A percentile compares a stretch with the other conserved stretches of the same genome.
These are phyloP conservation scores for Lachnellula suecica DNA, from an alignment of 2,329 filamentous ascomycete species.

Conservation along the genomic window DNA sequence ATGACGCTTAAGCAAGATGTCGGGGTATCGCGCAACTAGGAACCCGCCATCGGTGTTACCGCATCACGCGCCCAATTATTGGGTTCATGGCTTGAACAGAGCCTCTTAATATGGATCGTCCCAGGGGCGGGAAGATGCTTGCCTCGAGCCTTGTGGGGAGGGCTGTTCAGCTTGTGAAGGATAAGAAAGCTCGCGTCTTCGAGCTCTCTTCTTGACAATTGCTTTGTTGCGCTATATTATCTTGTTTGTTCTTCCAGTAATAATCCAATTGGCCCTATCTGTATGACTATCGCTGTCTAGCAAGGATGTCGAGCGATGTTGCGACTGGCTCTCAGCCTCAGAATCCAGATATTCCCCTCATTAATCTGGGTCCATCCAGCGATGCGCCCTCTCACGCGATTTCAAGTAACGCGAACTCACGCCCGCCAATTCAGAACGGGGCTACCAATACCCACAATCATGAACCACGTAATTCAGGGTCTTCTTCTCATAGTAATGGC, in stretches of 20 bases:
- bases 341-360: neutral
- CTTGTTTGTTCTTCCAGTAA: neutral
- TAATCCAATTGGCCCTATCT: neutral
- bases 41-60: neutral
- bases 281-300: neutral
- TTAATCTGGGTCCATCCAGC: neutral
- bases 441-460: neutral
- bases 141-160: neutral
- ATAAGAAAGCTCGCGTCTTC: neutral
- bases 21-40: neutral
- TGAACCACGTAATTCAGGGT: neutral
- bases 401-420: neutral
- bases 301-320: neutral
- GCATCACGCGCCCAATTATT: neutral
- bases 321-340: neutral
- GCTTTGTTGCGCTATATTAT: neutral
- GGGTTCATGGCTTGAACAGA: neutral
- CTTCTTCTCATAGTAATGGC: neutral
- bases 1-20: neutral
- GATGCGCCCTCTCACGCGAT: neutral
- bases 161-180: neutral
- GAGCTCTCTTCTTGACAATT: neutral
- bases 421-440: neutral
- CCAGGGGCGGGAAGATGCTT: neutral
- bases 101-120: neutral